Percentiles rank a stretch among this genome's conserved stretches.
Conservation (phyloP, 2,329 filamentous ascomycete genomes). For the Trichocomaceae sp. region DNA sequence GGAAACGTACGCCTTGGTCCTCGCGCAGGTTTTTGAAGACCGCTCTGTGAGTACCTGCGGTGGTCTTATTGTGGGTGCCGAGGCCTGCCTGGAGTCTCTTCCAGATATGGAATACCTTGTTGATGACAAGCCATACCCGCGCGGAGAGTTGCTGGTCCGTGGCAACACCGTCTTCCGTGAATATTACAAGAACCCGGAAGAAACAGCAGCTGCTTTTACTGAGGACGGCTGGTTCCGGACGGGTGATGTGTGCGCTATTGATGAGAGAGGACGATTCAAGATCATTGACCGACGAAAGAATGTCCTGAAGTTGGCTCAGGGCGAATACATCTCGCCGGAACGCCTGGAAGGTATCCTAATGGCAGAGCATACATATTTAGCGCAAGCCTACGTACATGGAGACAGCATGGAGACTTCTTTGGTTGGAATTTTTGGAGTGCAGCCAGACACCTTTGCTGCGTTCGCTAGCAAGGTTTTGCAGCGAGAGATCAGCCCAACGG, state of each 20-base stretch:
- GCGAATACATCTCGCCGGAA: slow-evolving; percentile 96
- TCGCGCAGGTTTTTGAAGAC: slow-evolving; percentile 65
- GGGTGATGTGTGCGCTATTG: slow-evolving; percentile 82
- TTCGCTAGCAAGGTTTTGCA: slow-evolving; percentile 74
- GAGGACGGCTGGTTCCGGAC: slow-evolving; percentile 95
- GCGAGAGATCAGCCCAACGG: slow-evolving; percentile 55
- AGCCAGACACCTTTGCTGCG: slow-evolving; percentile 73
- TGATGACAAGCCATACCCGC: slow-evolving; percentile 80
- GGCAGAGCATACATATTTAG: slow-evolving; percentile 69
- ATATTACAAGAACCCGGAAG: slow-evolving; percentile 85
- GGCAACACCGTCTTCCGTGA: slow-evolving; percentile 74
- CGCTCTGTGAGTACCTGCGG: slow-evolving; percentile 76
- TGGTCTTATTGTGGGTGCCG: slow-evolving; percentile 57
- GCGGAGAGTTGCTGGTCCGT: slow-evolving; percentile 80
- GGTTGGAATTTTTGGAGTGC: slow-evolving; percentile 81
- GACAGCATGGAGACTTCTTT: slow-evolving; percentile 75
- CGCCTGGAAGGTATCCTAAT: slow-evolving; percentile 93
- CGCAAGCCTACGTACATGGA: slow-evolving; percentile 83
- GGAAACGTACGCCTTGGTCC: slow-evolving; percentile 76
- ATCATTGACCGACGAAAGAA: slow-evolving; percentile 98
- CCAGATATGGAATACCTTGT: slow-evolving; percentile 91
- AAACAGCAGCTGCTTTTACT: slow-evolving; percentile 76
- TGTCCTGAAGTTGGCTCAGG: slow-evolving; percentile 95
- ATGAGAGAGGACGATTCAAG: slow-evolving; percentile 76
- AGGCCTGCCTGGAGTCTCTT: slow-evolving; percentile 76